Conservation (phyloP, 75 land plant genomes). For the Pinus taeda region DNA sequence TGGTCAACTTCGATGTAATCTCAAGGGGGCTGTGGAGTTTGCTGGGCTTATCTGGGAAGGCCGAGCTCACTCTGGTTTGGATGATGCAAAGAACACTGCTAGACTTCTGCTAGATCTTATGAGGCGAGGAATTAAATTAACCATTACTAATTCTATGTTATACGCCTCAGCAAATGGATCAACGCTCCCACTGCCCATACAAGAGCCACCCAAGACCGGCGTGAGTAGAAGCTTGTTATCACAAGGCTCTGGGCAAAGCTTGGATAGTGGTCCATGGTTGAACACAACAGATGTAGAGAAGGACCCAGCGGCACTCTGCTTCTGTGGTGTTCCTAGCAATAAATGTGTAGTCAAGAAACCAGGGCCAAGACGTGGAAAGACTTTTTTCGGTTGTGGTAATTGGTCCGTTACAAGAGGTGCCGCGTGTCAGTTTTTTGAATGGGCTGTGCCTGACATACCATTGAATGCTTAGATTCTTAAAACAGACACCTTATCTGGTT, state of each 20-base stretch:
- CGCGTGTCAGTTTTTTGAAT: conserved; percentile 52
- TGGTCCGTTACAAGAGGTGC: conserved; percentile 63
- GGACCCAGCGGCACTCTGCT: conserved; percentile 22
- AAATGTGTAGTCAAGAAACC: conserved; percentile 42
- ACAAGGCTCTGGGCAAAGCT: neutral
- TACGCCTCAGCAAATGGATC: conserved; percentile 24
- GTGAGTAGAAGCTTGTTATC: conserved; percentile 9
- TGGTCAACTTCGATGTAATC: conserved; percentile 58
- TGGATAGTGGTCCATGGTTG: neutral
- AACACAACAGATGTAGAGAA: conserved; percentile 7
- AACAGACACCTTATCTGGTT: no score
- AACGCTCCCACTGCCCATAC: neutral
- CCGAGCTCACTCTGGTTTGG: conserved; percentile 89
- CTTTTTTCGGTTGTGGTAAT: conserved; percentile 78
- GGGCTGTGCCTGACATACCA: conserved; percentile 28
- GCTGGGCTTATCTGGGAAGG: conserved; percentile 87
- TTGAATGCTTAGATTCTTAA: conserved; percentile 8
- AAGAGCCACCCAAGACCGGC: conserved; percentile 2
- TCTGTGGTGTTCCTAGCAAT: conserved; percentile 63
- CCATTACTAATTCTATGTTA: conserved; percentile 53
- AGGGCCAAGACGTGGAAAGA: conserved; percentile 64
- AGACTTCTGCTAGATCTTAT: conserved; percentile 62
- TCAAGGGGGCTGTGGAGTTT: conserved; percentile 77
- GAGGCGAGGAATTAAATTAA: conserved; percentile 55
- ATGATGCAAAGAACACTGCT: conserved; percentile 95